Evolutionary conservation across 371 early-diverging fungal species (phyloP), one percentile per base, ranked within the genome.

Genomic region (Coemansia sp.): DNA sequence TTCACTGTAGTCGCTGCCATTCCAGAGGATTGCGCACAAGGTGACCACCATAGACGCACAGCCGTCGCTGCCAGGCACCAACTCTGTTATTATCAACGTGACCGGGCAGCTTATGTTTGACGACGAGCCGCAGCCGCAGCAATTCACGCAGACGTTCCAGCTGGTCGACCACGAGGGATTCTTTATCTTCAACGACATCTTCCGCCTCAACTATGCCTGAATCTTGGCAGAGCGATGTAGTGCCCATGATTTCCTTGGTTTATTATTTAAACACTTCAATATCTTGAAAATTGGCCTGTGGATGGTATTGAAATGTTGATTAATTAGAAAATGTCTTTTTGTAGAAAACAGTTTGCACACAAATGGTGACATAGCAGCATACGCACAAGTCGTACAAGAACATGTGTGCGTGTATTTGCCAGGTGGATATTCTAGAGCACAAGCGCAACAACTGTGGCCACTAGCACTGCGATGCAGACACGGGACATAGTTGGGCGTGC

Each of bases 71-170:
- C 87, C 88, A 51, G 62, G 52, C 20, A 56, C 64, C 62, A 82
- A 80, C 44, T 67, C 86, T 20, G 82, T 94, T 26, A 53, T 95
- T 28, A 90, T 96, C 56, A 53, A 81, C 20, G 94, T 95, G n/a
- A 93, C 94, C 62, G 97, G 97, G 65, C 88, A 87, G 77, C 86
- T 96, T 18, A 70, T 90, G 80, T 79, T 91, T 44, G 95, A 93
- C 67, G 89, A 90, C 12, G 93, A 93, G 79, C 51, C 67, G 8
- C 87, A 89, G 75, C 89, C 95, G 42, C 86, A 87, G 74, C 79
- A 86, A 73, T 97, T 93, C 83, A 78, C 86, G 40, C 95, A 97
- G 83, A 85, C 87, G 14, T 97, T 97, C 88, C 86, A 90, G 47
- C 84, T 97, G 67, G 80, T 89, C 33, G 28, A 53, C 23, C 90